Conservation (phyloP, 257 asterid genomes). For the Nicotiana knightiana region DNA sequence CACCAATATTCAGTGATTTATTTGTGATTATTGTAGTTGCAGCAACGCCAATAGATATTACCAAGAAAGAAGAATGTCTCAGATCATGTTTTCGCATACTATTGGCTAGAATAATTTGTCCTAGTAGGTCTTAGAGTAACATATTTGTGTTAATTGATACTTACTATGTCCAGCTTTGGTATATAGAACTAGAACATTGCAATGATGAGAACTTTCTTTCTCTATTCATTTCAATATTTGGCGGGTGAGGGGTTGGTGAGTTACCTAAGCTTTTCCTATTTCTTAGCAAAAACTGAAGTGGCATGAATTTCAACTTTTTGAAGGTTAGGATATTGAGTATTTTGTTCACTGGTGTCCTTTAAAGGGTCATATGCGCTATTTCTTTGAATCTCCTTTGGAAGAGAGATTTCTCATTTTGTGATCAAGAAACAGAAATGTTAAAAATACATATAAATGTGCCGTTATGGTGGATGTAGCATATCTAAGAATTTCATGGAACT, state of each 20-base stretch:
- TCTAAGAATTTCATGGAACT: not conserved
- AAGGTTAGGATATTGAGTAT: not conserved
- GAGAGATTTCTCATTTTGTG: not conserved
- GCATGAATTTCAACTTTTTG: not conserved
- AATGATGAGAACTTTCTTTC: not conserved
- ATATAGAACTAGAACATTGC: not conserved
- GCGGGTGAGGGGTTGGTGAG: not conserved
- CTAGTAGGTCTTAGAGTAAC: not conserved
- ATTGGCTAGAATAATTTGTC: not conserved
- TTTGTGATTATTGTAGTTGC: not conserved
- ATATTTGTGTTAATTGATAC: not conserved
- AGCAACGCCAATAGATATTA: not conserved
- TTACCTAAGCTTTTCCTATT: not conserved
- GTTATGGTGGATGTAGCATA: not conserved
- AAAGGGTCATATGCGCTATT: not conserved
- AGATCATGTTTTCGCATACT: not conserved
- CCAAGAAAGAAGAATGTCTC: not conserved
- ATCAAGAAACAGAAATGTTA: not conserved
- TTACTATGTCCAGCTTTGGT: not conserved
- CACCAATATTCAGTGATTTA: not conserved
- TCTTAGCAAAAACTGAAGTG: not conserved
- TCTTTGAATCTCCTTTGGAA: not conserved
- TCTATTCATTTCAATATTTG: not conserved
- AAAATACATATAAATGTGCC: not conserved
- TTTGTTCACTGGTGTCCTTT: not conserved